Conservation (phyloP, 345 rosid species). For the Lagerstroemia speciosa region DNA sequence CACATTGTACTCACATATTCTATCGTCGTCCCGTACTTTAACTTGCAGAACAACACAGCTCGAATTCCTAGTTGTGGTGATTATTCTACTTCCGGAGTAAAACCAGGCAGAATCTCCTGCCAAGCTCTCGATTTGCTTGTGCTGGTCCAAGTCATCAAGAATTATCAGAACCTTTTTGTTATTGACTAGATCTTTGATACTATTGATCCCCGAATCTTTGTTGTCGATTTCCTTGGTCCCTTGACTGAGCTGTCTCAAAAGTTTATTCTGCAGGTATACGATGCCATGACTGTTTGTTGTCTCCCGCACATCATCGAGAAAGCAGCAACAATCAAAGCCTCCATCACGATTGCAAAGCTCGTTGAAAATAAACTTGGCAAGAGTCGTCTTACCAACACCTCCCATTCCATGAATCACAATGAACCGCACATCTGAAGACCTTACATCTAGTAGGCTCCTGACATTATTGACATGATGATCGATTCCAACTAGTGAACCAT, state of each 20-base stretch:
- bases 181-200: neutral
- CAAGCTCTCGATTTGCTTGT: neutral
- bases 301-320: neutral
- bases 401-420: neutral
- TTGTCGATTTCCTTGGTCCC: neutral
- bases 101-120: neutral
- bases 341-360: neutral
- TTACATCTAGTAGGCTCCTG: neutral
- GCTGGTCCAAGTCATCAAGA: neutral
- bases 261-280: neutral
- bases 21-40: too few relatives aligned
- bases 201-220: too few relatives aligned
- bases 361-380: neutral
- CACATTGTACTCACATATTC: neutral
- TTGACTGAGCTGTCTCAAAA: neutral
- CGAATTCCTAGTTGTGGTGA: neutral
- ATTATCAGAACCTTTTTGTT: neutral
- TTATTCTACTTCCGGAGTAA: neutral
- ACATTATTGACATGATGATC: neutral
- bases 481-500: neutral
- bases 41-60: too few relatives aligned
- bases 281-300: neutral
- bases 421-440: neutral
- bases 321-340: neutral
- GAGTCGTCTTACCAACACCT: constrained; percentile 1